A percentile compares a stretch with the other conserved stretches of the same genome.
Conservation (phyloP, 2,329 filamentous ascomycete genomes). For the Fonsecaea pedrosoi region DNA sequence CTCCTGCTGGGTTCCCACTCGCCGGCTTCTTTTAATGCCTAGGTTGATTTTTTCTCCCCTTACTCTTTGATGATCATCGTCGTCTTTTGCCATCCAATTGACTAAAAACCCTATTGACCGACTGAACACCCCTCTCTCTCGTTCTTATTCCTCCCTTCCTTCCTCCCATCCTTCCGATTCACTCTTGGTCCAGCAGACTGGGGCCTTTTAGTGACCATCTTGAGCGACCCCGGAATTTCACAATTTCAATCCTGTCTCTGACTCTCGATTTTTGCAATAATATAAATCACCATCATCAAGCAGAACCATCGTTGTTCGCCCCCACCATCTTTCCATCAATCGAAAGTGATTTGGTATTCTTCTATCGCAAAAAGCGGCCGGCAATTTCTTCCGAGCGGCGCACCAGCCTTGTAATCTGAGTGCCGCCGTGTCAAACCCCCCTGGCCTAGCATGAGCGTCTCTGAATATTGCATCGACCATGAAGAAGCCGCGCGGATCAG, state of each 20-base stretch:
- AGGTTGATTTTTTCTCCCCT: not conserved
- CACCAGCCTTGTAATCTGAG: not conserved
- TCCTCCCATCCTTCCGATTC: slow-evolving; percentile 4
- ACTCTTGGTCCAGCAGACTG: slow-evolving; percentile 3
- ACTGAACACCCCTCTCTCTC: not conserved
- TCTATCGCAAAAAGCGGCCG: not conserved
- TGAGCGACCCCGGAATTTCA: not conserved
- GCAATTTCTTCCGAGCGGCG: not conserved
- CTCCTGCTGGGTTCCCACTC: not conserved
- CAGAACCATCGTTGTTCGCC: not conserved
- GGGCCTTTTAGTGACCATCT: not conserved
- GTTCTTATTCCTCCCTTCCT: not conserved
- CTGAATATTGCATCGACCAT: slow-evolving; percentile 20
- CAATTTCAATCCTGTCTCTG: not conserved
- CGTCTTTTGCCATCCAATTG: not conserved
- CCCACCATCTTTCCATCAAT: not conserved
- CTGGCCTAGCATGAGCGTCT: slow-evolving; percentile 13
- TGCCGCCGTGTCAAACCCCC: not conserved
- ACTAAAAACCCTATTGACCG: not conserved
- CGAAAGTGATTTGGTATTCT: not conserved
- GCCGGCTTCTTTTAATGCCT: slow-evolving; percentile 5
- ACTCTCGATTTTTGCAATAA: not conserved
- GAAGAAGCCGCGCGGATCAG: slow-evolving; percentile 26
- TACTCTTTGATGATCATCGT: not conserved
- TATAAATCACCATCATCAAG: not conserved